Base-by-base conservation (phyloP, 768 basidiomycete species). In the Lactarius sp. region DNA sequence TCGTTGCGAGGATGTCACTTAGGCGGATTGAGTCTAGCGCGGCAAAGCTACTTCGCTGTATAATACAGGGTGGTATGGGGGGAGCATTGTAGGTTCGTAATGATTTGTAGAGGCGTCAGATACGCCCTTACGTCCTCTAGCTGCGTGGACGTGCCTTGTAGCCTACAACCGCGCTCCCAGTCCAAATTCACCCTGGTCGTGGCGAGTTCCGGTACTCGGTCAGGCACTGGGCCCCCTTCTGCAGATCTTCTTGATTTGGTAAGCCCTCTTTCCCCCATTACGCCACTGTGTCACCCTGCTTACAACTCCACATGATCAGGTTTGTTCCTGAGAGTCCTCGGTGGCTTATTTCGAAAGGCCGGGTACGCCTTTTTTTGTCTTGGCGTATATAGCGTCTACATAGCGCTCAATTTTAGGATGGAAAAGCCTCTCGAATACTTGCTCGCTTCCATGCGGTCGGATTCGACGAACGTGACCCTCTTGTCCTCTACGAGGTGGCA, bases 21-120 rank as follows among this genome's bases (percentile, higher is more conserved):
- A 65, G 78, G 77, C 75, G 77, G 60, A 31, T 52, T 22, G 51
- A 46, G 51, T 44, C 6, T 59, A 77, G 75, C 74, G 76, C 46
- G 85, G 81, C 3, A 83, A 84, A 72, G 75, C 85, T 22, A 85
- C 83, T 16, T 81, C 85, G 10, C 71, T 85, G 60, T 90, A 85
- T 73, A 90, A 91, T 73, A 79, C 85, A 0, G 81, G 79, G 54
- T 91, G 89, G 89, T 90, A 90, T 72, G 69, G 86, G 41, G 89
- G 90, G 10, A 85, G 85, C 64, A 85, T 88, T 62, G 72, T 85
- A 44, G 83, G 84, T 71, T 52, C 60, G 65, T 81, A 27, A 49
- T 12, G 27, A 34, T 14, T 42, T 34, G 1, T 77, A 75, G 75
- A 76, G 69, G 52, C 71, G 68, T 44, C 31, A 3, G 27, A 37